These are phyloP conservation scores for Sonneratia caseolaris DNA, from an alignment of 345 rosid genomes.

Conservation along the genomic window DNA sequence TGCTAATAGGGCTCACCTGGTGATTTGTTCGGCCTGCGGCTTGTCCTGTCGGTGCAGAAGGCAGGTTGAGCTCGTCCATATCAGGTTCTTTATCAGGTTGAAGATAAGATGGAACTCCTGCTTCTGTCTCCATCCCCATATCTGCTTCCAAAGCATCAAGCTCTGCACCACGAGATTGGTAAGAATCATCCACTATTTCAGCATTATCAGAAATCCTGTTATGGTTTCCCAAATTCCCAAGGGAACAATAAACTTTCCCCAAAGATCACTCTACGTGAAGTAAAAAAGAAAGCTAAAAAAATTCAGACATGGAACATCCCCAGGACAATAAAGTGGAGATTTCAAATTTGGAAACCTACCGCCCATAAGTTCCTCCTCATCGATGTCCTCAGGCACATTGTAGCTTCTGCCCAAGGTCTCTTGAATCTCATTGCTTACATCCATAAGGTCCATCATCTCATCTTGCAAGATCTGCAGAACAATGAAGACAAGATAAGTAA, in stretches of 20 bases:
- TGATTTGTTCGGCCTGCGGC: slow-evolving; percentile 45
- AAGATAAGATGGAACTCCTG: slow-evolving; percentile 88
- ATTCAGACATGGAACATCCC: neutral
- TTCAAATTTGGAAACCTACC: slow-evolving; percentile 36
- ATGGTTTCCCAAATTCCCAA: neutral
- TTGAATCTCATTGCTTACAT: slow-evolving; percentile 89
- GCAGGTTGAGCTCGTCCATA: slow-evolving; percentile 71
- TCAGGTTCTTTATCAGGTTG: slow-evolving; percentile 85
- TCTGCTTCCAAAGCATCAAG: slow-evolving; percentile 96
- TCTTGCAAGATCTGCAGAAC: slow-evolving; percentile 80
- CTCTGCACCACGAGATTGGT: slow-evolving; percentile 35
- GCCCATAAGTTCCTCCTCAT: slow-evolving; percentile 96
- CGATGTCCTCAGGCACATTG: slow-evolving; percentile 91
- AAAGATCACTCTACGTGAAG: neutral
- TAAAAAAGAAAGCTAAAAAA: no score
- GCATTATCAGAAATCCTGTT: neutral
- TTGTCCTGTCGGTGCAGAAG: slow-evolving; percentile 67
- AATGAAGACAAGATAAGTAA: slow-evolving; percentile 5
- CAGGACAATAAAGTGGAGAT: no score
- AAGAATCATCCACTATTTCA: neutral
- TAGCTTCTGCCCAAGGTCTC: slow-evolving; percentile 94
- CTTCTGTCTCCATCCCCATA: slow-evolving; percentile 88
- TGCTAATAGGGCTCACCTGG: slow-evolving; percentile 37
- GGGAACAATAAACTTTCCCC: neutral
- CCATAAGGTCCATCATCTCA: slow-evolving; percentile 99